Percentiles rank a stretch among this genome's conserved stretches.
Evolutionary conservation across 2,329 filamentous ascomycete species (phyloP).

Genomic region (Colletotrichum sp.): DNA sequence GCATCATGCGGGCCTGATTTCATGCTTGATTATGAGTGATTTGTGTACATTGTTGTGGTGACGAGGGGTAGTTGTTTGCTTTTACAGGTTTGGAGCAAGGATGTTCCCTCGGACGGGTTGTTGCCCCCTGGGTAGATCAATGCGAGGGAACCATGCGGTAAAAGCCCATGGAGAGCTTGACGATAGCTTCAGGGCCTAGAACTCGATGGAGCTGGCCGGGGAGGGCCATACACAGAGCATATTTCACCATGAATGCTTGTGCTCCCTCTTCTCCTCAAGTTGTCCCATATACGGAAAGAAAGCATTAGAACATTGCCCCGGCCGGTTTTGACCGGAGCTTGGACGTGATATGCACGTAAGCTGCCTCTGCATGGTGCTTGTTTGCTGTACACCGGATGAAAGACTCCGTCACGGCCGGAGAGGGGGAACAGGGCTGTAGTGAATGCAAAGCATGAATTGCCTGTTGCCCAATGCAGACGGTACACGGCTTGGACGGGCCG

Average conservation of each 20-base stretch:
- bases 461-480: not conserved
- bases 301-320: not conserved
- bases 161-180: not conserved
- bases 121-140: not conserved
- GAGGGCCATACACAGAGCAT: fast-evolving
- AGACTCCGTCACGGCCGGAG: not conserved
- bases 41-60: not conserved
- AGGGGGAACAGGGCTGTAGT: not conserved
- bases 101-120: not conserved
- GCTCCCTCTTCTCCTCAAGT: not conserved
- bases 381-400: not conserved
- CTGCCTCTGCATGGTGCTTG: not conserved
- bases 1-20: not conserved
- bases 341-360: not conserved
- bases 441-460: not conserved
- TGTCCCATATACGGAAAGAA: too few species aligned
- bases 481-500: fast-evolving
- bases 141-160: not conserved
- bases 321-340: not conserved
- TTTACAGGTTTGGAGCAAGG: not conserved
- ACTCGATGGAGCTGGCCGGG: not conserved
- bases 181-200: not conserved
- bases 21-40: not conserved
- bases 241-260: not conserved
- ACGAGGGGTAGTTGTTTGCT: not conserved